Evolutionary conservation across 495 filamentous ascomycete species (phyloP).

Genomic region (Aspergillus steynii): DNA sequence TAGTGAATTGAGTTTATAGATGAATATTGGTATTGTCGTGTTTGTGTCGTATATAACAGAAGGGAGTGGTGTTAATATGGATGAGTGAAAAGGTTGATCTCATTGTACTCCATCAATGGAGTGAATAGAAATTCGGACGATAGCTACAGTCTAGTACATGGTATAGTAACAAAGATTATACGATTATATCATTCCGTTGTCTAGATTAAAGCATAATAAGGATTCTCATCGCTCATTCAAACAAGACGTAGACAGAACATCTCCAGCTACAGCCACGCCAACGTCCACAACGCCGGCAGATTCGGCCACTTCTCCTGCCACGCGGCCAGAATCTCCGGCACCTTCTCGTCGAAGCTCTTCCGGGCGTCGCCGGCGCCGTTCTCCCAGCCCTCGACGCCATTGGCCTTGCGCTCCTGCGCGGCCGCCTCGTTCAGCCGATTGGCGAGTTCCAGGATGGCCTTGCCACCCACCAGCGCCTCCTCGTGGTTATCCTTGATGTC

Average conservation of each 20-base stretch:
- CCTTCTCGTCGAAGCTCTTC: constrained; percentile 83
- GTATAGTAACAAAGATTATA: too few species aligned
- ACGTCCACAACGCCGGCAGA: constrained; percentile 87
- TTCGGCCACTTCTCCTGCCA: constrained; percentile 97
- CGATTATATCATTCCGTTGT: too few species aligned
- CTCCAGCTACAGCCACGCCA: constrained; percentile 79
- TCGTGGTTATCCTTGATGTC: constrained; percentile 99
- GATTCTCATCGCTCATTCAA: constrained; percentile 2
- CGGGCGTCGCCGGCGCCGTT: constrained; percentile 65
- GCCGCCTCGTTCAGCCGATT: constrained; percentile 84
- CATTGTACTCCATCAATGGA: too few species aligned
- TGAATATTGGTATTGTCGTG: too few species aligned
- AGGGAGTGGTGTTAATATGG: too few species aligned
- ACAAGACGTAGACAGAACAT: background rate
- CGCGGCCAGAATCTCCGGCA: constrained; percentile 88
- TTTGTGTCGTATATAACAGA: too few species aligned
- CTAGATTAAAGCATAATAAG: background rate
- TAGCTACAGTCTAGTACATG: too few species aligned
- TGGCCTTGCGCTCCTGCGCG: constrained; percentile 66
- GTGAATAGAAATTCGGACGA: too few species aligned
- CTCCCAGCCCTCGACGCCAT: constrained; percentile 65
- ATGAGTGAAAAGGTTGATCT: too few species aligned
- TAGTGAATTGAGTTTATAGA: too few species aligned
- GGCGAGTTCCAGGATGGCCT: constrained; percentile 89
- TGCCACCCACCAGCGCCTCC: constrained; percentile 87